Evolutionary conservation across 176 grass and related monocot species (phyloP).

Genomic region (Leersia perrieri): DNA sequence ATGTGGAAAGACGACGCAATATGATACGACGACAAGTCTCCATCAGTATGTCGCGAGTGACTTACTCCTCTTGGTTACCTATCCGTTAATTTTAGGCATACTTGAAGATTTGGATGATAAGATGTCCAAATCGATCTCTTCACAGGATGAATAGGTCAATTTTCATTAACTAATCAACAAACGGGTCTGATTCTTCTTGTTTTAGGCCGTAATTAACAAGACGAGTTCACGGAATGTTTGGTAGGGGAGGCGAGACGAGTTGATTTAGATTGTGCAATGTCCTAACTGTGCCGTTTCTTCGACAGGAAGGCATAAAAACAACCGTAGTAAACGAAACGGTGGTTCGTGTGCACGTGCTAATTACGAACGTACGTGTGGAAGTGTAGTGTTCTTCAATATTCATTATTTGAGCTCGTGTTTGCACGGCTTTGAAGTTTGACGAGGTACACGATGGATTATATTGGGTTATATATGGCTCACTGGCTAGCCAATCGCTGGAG

Average conservation of each 20-base stretch:
- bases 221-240: not conserved
- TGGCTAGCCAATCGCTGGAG: no score
- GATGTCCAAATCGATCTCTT: not conserved
- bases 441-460: not conserved
- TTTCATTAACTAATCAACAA: not conserved
- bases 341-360: not conserved
- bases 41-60: slow-evolving; percentile 14
- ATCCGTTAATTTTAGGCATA: not conserved
- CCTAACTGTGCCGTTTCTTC: not conserved
- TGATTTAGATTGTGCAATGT: not conserved
- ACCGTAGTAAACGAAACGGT: not conserved
- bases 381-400: not conserved
- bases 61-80: not conserved
- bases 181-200: not conserved
- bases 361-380: not conserved
- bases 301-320: not conserved
- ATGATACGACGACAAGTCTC: slow-evolving; percentile 19
- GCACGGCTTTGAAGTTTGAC: not conserved
- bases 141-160: no score
- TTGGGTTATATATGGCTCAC: not conserved
- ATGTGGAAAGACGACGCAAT: slow-evolving; percentile 34
- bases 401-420: not conserved
- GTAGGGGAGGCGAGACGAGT: not conserved
- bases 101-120: slow-evolving; percentile 25
- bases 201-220: not conserved